Evolutionary conservation across 2,329 filamentous ascomycete species (phyloP).

Genomic region (Phaeoacremonium minimum): DNA sequence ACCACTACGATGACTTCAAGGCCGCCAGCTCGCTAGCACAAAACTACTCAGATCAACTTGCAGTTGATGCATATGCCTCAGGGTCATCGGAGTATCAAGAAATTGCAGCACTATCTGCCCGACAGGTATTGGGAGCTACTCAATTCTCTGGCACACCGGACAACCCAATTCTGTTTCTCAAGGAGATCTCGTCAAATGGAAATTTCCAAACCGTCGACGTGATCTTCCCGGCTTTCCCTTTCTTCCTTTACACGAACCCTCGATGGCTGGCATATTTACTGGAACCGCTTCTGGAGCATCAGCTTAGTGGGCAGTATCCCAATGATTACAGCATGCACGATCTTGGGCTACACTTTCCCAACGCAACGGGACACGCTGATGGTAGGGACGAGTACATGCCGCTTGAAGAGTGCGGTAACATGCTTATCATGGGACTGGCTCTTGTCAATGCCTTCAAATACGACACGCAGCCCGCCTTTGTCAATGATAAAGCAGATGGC

Average conservation of each 20-base stretch:
- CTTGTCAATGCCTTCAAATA: constrained; percentile 71
- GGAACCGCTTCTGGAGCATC: constrained; percentile 77
- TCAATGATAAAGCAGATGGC: constrained; percentile 1
- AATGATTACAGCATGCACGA: constrained; percentile 80
- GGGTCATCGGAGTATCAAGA: constrained; percentile 73
- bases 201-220: constrained; percentile 86
- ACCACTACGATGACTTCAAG: constrained; percentile 72
- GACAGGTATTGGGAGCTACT: constrained; percentile 76
- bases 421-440: constrained; percentile 75
- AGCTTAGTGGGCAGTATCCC: constrained; percentile 77
- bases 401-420: constrained; percentile 70
- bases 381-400: constrained; percentile 72
- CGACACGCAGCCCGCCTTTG: constrained; percentile 50
- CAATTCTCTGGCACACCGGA: constrained; percentile 71
- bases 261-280: constrained; percentile 75
- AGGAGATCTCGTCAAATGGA: constrained; percentile 82
- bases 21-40: constrained; percentile 59
- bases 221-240: constrained; percentile 81
- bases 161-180: constrained; percentile 71
- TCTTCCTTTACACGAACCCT: constrained; percentile 82
- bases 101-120: constrained; percentile 71
- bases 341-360: constrained; percentile 68
- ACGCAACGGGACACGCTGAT: constrained; percentile 68
- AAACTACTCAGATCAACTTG: constrained; percentile 71
- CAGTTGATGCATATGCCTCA: constrained; percentile 66